Base-by-base conservation (phyloP, 345 rosid species). In the Syzygium grande region DNA sequence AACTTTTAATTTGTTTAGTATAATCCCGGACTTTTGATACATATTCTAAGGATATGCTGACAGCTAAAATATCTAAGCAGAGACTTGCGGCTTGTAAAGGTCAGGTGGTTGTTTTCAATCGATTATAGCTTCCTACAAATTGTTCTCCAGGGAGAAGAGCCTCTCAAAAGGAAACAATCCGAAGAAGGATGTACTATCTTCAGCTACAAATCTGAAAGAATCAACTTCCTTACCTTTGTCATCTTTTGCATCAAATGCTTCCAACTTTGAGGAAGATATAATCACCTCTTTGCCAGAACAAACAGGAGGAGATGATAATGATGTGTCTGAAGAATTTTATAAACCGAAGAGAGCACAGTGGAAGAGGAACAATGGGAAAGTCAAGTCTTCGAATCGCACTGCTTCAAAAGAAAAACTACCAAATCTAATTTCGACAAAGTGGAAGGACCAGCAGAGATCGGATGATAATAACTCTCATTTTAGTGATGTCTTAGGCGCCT, bases 131-230 rank as follows among this genome's bases (percentile, higher is more conserved):
- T 52, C 53, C 3, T 52, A 52, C 53, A 13, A 11, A 52, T 52
- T 52, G 53, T 52, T 73, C 86, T 88, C 87, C 93, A 96, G 99
- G 90, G 99, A 96, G 85, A 96, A 97, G 94, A 96, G 99, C 91
- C 91, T 97, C 85, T 97, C 99, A 0, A 96, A 96, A 92, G 99
- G 98, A 88, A 95, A 92, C 86, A 93, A 92, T 87, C 90, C 98
- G 65, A 97, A 94, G 94, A 96, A 97, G 91, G 99, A 95, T 86
- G 91, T 92, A 27, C 86, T 95, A 30, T 92, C 97, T 85, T 94
- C 41, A 38, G 91, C 95, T 85, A 46, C 91, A 86, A 97, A 94
- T 91, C 91, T 95, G 83, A 95, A 95, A 92, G 99, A 97, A 89
- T 95, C 99, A 56, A 93, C 93, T 78, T 90, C 93, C 73, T n/a